Base-by-base conservation (phyloP, 305 asterid species). In the Fraxinus floribunda region DNA sequence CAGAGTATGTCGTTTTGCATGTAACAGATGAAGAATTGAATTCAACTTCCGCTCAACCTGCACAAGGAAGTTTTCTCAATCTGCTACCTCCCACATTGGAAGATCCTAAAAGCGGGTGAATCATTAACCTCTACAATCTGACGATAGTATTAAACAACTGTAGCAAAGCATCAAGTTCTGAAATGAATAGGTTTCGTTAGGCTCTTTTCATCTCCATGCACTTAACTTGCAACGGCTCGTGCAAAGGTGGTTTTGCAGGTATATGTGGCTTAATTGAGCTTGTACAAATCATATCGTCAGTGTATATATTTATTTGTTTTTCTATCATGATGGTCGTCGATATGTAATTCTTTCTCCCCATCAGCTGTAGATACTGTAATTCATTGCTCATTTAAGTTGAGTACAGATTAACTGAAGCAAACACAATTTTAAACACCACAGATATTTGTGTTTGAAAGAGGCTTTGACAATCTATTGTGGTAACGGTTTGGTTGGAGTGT, bases 1-100 rank as follows among this genome's bases (percentile, higher is more conserved):
- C 7, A 30, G 55, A 5, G 7, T 72, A 55, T 62, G 80, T 30
- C 78, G 36, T 79, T 82, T 86, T 72, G 39, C 52, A 35, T 80
- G 49, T 72, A 82, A 74, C 90, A 93, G 98, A 78, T 38, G 98
- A 95, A 82, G 98, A 95, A 71, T 88, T 95, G 26, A 92, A 93
- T 41, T 88, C 94, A 29, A 85, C 90, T 57, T 87, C 91, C 26
- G 82, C 87, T 79, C 95, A 91, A 86, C 90, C 89, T 13, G 89
- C 88, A 77, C 95, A 90, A 46, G 98, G 98, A 75, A 93, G 97
- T 83, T 93, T 93, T 86, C 88, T 91, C 76, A 92, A 91, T 80
- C 84, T 92, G 41, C 84, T 95, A 52, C 98, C 98, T 83, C 91
- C 93, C 0, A 91, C 86, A 60, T 76, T 87, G 64, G 98, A 92